Evolutionary conservation across 305 asterid genomes (phyloP).

Genomic region (Euphrasia arctica): DNA sequence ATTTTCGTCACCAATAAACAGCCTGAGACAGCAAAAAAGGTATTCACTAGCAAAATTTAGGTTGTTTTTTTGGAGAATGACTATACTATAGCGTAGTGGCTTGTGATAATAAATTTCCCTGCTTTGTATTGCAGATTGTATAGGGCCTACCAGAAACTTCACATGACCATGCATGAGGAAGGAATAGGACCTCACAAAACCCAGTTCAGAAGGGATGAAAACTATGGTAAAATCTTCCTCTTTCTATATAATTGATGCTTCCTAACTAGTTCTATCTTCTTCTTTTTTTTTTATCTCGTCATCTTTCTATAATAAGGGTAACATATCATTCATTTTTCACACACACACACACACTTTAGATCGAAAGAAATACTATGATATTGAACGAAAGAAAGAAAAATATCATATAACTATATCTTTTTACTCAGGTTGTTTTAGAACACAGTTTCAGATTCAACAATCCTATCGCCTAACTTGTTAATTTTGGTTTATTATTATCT

Average conservation of each 20-base stretch:
- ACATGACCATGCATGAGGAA: slow-evolving; percentile 83
- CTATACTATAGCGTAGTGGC: slow-evolving; percentile 6
- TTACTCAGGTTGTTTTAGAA: too few relatives aligned
- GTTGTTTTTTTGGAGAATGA: slow-evolving; percentile 19
- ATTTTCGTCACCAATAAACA: slow-evolving; percentile 77
- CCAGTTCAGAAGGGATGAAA: slow-evolving; percentile 93
- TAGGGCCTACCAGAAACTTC: slow-evolving; percentile 82
- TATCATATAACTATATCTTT: too few relatives aligned
- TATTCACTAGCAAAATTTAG: slow-evolving; percentile 25
- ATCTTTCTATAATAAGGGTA: neutral
- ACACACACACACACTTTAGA: too few relatives aligned
- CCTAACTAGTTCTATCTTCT: neutral
- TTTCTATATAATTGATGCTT: slow-evolving; percentile 12
- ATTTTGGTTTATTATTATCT: neutral
- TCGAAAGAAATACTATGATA: too few relatives aligned
- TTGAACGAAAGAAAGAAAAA: too few relatives aligned
- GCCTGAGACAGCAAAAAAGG: slow-evolving; percentile 81
- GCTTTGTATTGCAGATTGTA: slow-evolving; percentile 56
- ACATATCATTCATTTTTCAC: too few relatives aligned
- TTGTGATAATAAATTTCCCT: slow-evolving; percentile 13
- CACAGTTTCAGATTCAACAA: too few relatives aligned
- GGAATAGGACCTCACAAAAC: slow-evolving; percentile 89
- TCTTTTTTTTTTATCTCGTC: too few relatives aligned
- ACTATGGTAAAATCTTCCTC: slow-evolving; percentile 58
- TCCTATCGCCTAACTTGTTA: too few relatives aligned